These are phyloP conservation scores for Penicillium carneum DNA, from an alignment of 2,329 filamentous ascomycete genomes.

Conservation along the genomic window DNA sequence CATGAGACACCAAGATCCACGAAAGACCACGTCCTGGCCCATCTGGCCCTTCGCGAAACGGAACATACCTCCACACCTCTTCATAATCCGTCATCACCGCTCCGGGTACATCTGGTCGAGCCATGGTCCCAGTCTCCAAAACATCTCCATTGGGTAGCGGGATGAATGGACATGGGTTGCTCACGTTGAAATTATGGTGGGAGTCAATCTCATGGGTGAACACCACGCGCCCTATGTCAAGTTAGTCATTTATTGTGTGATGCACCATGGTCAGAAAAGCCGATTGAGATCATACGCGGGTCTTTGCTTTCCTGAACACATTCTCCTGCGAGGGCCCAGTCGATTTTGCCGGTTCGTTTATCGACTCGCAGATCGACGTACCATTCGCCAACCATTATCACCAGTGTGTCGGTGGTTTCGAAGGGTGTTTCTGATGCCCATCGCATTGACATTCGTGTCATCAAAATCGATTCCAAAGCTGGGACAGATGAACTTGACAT, in stretches of 20 bases:
- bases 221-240: neutral
- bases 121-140: neutral
- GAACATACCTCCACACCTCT: neutral
- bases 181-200: slow-evolving; percentile 1
- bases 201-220: slow-evolving; percentile 5
- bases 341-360: neutral
- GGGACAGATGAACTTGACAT: neutral
- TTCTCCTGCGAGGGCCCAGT: slow-evolving; percentile 2
- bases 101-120: neutral
- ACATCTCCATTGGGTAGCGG: neutral
- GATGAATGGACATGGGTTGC: neutral
- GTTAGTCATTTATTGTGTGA: neutral
- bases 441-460: neutral
- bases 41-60: neutral
- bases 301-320: neutral
- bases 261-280: neutral
- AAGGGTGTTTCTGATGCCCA: neutral
- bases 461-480: neutral
- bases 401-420: neutral
- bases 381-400: neutral
- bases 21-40: neutral
- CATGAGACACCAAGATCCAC: neutral
- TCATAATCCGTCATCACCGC: neutral
- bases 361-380: neutral
- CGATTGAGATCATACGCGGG: neutral